A percentile compares a stretch with the other conserved stretches of the same genome.
Conservation (phyloP, 2,329 filamentous ascomycete genomes). For the Phaeosphaeriaceae sp. region DNA sequence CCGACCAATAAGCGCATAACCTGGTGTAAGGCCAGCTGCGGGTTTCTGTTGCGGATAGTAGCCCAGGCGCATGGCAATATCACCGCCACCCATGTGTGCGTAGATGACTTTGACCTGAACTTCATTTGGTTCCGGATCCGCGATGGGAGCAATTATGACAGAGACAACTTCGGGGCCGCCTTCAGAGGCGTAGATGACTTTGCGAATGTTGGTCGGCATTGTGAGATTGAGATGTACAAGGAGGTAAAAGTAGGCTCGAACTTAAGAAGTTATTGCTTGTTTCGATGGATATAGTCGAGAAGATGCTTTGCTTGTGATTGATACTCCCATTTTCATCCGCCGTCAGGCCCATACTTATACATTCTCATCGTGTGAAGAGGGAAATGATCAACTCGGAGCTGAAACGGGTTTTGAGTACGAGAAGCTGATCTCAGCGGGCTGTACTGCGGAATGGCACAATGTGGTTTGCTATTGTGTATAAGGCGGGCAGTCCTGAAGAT, state of each 20-base stretch:
- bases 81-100: constrained; percentile 57
- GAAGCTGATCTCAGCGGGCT: neutral
- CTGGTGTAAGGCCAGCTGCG: constrained; percentile 56
- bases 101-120: constrained; percentile 59
- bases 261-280: too few relatives aligned
- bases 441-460: neutral
- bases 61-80: constrained; percentile 60
- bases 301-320: too few relatives aligned
- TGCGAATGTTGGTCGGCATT: constrained; percentile 49
- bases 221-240: constrained; percentile 4
- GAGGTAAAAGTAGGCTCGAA: neutral
- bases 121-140: constrained; percentile 52
- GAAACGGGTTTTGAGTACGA: neutral
- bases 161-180: constrained; percentile 52
- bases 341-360: neutral
- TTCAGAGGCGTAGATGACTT: constrained; percentile 54
- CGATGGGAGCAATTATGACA: constrained; percentile 44
- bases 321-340: neutral
- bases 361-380: neutral
- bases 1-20: constrained; percentile 57
- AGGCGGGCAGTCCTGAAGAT: neutral
- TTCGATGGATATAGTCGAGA: too few relatives aligned
- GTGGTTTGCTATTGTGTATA: neutral
- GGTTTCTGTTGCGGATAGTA: constrained; percentile 55
- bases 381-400: neutral